phyloP scores from a whole-genome alignment of 345 rosid species.

The Draba incana region DNA sequence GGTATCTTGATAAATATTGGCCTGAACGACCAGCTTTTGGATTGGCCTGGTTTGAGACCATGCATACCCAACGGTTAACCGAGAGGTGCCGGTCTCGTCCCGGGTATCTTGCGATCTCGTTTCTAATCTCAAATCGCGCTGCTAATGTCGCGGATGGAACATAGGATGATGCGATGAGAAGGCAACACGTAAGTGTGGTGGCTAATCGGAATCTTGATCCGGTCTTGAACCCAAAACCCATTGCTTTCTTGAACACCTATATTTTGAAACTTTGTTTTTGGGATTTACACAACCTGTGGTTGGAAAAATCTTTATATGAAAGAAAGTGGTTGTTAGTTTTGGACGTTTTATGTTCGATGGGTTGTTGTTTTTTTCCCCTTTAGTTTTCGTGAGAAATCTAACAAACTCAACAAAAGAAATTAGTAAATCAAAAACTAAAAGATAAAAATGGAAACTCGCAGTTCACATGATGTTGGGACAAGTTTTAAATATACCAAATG shows the following conservation, averaged over 20 bases:
- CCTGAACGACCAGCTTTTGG: conserved; percentile 44
- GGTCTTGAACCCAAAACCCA: conserved; percentile 1
- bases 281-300: neutral
- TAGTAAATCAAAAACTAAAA: no score
- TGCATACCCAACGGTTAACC: conserved; percentile 28
- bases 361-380: no score
- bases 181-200: conserved; percentile 30
- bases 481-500: no score
- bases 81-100: conserved; percentile 29
- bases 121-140: conserved; percentile 42
- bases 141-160: conserved; percentile 14
- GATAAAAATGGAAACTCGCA: no score
- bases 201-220: conserved; percentile 11
- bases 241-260: conserved; percentile 24
- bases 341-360: no score
- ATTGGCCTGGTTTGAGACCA: conserved; percentile 13
- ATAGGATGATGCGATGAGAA: conserved; percentile 27
- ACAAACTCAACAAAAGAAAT: neutral
- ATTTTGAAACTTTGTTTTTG: neutral
- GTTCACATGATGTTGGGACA: no score
- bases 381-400: no score
- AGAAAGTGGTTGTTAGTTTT: neutral
- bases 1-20: conserved; percentile 40
- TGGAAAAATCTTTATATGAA: conserved; percentile 16
- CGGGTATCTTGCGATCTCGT: conserved; percentile 30